These are phyloP conservation scores for Linnemannia schmuckeri DNA, from an alignment of 192 early-diverging fungal species.

Conservation along the genomic window DNA sequence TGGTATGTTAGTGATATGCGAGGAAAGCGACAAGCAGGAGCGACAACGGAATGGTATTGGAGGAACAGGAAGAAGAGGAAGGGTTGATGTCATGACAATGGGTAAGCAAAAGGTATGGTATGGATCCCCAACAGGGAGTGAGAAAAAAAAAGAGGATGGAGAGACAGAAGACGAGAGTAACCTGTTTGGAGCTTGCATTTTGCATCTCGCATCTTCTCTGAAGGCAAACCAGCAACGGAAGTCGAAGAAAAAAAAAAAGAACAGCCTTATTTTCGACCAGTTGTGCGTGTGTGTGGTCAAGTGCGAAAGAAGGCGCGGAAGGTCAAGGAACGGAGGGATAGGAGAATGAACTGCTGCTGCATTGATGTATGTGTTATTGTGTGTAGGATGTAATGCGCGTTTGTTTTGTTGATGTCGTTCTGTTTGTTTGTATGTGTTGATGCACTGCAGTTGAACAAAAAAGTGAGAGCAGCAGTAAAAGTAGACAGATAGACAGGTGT, in stretches of 20 bases:
- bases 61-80: not conserved
- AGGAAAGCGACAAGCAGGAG: not conserved
- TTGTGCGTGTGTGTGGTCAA: not conserved
- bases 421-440: not conserved
- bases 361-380: not conserved
- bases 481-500: not conserved
- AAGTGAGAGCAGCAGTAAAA: not conserved
- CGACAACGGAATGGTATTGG: not conserved
- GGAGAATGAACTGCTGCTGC: not conserved
- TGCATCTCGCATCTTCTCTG: not conserved
- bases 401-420: not conserved
- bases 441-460: slow-evolving; percentile 4
- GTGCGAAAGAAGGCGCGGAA: not conserved
- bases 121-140: not conserved
- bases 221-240: not conserved
- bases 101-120: not conserved
- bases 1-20: not conserved
- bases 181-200: not conserved
- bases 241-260: not conserved
- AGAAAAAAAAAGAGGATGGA: not conserved
- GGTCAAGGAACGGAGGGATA: not conserved
- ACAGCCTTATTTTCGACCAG: not conserved
- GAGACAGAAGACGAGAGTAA: not conserved
- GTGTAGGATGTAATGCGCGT: not conserved
- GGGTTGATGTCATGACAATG: not conserved